These are phyloP conservation scores for Xylariaceae sp. DNA, from an alignment of 2,329 filamentous ascomycete species.

Conservation along the genomic window DNA sequence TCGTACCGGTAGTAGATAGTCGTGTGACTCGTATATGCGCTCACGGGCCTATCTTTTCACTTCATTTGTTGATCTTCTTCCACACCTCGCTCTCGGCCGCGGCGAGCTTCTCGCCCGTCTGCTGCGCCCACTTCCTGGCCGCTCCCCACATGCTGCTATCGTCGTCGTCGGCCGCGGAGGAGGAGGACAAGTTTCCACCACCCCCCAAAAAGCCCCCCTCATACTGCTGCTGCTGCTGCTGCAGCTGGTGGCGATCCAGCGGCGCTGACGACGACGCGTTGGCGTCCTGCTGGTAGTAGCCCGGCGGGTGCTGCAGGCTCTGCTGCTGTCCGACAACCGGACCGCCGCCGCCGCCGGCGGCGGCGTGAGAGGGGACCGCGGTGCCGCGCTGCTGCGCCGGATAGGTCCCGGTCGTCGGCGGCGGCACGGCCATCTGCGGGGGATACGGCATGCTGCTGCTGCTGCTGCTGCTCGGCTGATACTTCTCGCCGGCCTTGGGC, in stretches of 20 bases:
- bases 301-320: constrained; percentile 38
- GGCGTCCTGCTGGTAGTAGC: constrained; percentile 52
- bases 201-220: too few species aligned
- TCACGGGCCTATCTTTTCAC: too few species aligned
- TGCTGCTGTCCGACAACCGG: constrained; percentile 1
- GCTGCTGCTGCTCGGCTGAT: constrained; percentile 22
- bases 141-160: constrained; percentile 42
- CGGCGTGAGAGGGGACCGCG: constrained; percentile 24
- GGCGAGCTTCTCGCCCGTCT: constrained; percentile 49
- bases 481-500: constrained; percentile 41
- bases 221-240: constrained; percentile 25
- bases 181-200: too few species aligned
- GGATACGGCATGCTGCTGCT: constrained; percentile 32
- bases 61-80: constrained; percentile 57
- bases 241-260: constrained; percentile 40
- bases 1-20: too few species aligned
- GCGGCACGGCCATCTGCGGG: constrained; percentile 44
- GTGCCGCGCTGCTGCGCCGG: constrained; percentile 37
- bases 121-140: constrained; percentile 50
- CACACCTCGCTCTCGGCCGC: constrained; percentile 55
- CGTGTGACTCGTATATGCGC: too few species aligned
- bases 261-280: constrained; percentile 46
- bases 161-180: constrained; percentile 16
- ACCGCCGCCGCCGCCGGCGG: constrained; percentile 18
- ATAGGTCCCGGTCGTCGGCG: constrained; percentile 32